Conservation (phyloP, 768 basidiomycete species). For the Termitomyces sp. region DNA sequence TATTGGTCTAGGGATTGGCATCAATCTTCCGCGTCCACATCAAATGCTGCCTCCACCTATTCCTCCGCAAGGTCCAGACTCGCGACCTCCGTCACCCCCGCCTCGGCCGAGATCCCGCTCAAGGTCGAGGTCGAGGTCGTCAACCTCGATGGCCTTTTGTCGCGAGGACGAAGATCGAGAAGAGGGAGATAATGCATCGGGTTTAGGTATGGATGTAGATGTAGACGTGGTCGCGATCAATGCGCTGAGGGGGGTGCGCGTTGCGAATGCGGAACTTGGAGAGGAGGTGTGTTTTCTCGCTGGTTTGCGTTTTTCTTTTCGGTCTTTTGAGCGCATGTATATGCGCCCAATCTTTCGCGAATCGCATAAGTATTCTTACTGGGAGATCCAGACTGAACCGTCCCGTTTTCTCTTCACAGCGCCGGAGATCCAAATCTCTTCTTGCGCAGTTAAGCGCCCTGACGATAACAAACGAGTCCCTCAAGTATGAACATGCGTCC, state of each 20-base stretch:
- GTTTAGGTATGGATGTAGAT: neutral
- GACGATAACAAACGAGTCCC: conserved; percentile 5
- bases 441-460: conserved; percentile 9
- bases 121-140: conserved; percentile 5
- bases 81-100: conserved; percentile 6
- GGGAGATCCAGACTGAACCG: neutral
- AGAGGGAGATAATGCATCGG: neutral
- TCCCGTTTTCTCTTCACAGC: neutral
- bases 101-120: conserved; percentile 3
- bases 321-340: neutral
- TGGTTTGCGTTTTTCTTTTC: neutral
- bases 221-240: conserved; percentile 11
- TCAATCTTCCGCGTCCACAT: neutral
- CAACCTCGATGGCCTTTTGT: neutral
- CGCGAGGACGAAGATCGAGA: neutral
- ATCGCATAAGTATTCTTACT: neutral
- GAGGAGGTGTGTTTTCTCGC: conserved; percentile 9
- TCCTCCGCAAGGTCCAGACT: conserved; percentile 7
- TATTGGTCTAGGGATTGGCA: neutral
- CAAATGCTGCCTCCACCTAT: conserved; percentile 13
- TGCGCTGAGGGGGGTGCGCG: conserved; percentile 9
- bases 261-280: conserved; percentile 7
- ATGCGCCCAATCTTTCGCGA: neutral
- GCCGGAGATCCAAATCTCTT: conserved; percentile 2
- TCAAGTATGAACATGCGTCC: conserved; percentile 3